phyloP scores from a whole-genome alignment of 2,329 filamentous ascomycete genomes.

The Aureobasidium sp. region DNA sequence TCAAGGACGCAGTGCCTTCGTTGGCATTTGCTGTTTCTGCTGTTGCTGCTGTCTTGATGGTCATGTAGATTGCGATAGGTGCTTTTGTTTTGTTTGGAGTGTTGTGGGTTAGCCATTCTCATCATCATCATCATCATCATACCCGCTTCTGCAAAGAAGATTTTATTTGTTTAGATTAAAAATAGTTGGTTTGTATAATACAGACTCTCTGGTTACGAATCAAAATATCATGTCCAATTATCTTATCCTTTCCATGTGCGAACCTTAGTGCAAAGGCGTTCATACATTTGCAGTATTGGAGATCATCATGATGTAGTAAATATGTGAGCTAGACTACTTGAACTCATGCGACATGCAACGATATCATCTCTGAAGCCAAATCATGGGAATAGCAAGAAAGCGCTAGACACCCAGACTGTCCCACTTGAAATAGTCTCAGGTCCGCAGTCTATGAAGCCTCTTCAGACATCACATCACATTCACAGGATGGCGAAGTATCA shows the following conservation, averaged over 20 bases:
- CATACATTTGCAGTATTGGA: too few relatives aligned
- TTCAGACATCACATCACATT: background rate
- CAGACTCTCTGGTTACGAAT: too few relatives aligned
- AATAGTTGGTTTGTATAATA: background rate
- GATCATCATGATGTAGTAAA: too few relatives aligned
- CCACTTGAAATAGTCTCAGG: too few relatives aligned
- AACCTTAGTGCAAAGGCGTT: too few relatives aligned
- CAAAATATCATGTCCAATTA: too few relatives aligned
- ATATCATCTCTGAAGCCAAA: too few relatives aligned
- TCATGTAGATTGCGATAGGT: slow-evolving; percentile 2
- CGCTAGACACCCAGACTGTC: too few relatives aligned
- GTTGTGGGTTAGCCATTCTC: background rate
- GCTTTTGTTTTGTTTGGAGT: background rate
- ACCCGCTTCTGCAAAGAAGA: background rate
- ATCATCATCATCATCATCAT: background rate
- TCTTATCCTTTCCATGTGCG: too few relatives aligned
- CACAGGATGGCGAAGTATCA: slow-evolving; percentile 2
- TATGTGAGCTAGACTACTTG: too few relatives aligned
- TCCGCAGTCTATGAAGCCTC: background rate
- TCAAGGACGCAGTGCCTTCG: background rate
- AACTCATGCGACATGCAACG: too few relatives aligned
- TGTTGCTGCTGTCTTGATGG: background rate
- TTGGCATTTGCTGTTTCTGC: background rate
- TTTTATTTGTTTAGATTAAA: background rate
- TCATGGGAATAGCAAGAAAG: too few relatives aligned